phyloP scores from a whole-genome alignment of 164 flowering plant genomes.

The Kingdonia uniflora region DNA sequence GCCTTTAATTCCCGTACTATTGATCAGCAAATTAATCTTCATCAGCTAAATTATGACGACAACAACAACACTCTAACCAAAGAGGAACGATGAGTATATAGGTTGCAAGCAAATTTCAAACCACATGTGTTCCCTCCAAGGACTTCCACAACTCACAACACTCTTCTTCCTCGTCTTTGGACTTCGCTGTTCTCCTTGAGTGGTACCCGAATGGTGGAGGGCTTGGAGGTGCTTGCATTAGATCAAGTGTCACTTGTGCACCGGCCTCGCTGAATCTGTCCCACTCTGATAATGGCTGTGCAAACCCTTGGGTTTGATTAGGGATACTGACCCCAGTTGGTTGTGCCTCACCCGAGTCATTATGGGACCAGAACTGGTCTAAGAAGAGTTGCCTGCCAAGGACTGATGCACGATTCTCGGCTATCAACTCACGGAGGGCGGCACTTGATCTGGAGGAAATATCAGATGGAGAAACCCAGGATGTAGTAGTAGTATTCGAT shows the following conservation, averaged over 20 bases:
- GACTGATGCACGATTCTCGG: slow-evolving; percentile 52
- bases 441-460: slow-evolving; percentile 42
- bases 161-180: slow-evolving; percentile 38
- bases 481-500: slow-evolving; percentile 11
- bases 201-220: slow-evolving; percentile 31
- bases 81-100: too few species aligned
- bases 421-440: slow-evolving; percentile 60
- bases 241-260: slow-evolving; percentile 42
- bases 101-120: slow-evolving; percentile 12
- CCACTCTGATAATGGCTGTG: slow-evolving; percentile 19
- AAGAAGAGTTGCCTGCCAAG: slow-evolving; percentile 36
- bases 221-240: slow-evolving; percentile 39
- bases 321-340: slow-evolving; percentile 2
- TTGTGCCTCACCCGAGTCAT: slow-evolving; percentile 1
- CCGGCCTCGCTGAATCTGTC: slow-evolving; percentile 17
- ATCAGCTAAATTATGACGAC: too few species aligned
- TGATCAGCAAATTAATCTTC: too few species aligned
- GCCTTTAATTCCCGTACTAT: too few species aligned
- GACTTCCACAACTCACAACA: slow-evolving; percentile 49
- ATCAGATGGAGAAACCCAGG: slow-evolving; percentile 16
- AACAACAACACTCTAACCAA: too few species aligned
- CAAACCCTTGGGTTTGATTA: slow-evolving; percentile 19
- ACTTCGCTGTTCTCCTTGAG: slow-evolving; percentile 21
- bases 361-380: slow-evolving; percentile 16
- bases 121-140: slow-evolving; percentile 33